Conservation (phyloP, 768 basidiomycete species). For the Pleurotus djamor region DNA sequence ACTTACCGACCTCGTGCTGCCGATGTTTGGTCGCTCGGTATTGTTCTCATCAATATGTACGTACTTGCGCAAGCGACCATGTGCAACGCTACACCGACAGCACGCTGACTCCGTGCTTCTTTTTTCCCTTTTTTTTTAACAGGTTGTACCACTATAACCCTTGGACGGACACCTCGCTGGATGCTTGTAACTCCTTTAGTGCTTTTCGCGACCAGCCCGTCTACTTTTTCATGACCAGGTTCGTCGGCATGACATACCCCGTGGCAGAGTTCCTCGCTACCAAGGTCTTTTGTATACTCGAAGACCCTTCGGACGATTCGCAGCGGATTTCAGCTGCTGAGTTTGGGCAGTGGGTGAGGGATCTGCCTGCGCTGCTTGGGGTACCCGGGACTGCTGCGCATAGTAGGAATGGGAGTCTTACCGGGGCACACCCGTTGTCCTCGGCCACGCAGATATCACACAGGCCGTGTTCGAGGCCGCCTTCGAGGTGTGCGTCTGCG, state of each 20-base stretch:
- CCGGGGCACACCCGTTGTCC: conserved; percentile 63
- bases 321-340: conserved; percentile 75
- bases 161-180: conserved; percentile 92
- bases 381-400: conserved; percentile 43
- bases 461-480: conserved; percentile 68
- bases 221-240: conserved; percentile 86
- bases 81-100: too few species aligned
- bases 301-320: conserved; percentile 61
- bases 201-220: conserved; percentile 76
- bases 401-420: conserved; percentile 59
- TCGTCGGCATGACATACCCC: conserved; percentile 82
- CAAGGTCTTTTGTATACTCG: conserved; percentile 80
- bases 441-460: conserved; percentile 64
- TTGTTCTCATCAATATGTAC: conserved; percentile 98
- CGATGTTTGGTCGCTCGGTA: conserved; percentile 98
- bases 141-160: conserved; percentile 98
- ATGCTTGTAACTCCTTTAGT: conserved; percentile 79
- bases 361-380: conserved; percentile 73
- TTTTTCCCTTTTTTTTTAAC: conserved; percentile 9
- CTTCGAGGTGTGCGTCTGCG: conserved; percentile 41
- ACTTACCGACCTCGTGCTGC: conserved; percentile 93
- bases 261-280: conserved; percentile 88
- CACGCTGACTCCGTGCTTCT: neutral
- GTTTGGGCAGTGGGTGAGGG: conserved; percentile 84
- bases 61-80: conserved; percentile 19